Evolutionary conservation across 345 rosid species (phyloP).

Genomic region (Gossypium bickii): DNA sequence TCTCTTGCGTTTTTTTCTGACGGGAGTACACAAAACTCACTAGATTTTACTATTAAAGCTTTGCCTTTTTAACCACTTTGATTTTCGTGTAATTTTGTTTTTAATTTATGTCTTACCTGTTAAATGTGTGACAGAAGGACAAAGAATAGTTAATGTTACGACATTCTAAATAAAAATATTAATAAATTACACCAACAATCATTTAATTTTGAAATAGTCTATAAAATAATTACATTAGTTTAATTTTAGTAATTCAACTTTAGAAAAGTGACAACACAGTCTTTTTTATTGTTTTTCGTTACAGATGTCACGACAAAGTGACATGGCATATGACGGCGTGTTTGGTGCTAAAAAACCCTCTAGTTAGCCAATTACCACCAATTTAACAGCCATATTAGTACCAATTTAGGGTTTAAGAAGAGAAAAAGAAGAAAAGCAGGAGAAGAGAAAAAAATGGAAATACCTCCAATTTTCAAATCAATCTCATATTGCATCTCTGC

Average conservation of each 20-base stretch:
- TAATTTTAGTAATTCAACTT: accelerated
- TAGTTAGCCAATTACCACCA: too few relatives aligned
- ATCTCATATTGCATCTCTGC: too few relatives aligned
- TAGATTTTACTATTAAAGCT: background rate
- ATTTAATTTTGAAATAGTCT: accelerated
- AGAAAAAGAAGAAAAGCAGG: too few relatives aligned
- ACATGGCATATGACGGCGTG: too few relatives aligned
- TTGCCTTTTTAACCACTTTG: background rate
- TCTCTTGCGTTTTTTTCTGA: constrained; percentile 12
- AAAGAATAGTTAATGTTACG: too few relatives aligned
- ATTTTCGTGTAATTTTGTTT: background rate
- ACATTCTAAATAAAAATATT: too few relatives aligned
- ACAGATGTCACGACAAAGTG: accelerated
- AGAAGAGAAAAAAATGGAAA: too few relatives aligned
- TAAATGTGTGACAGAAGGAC: constrained; percentile 12
- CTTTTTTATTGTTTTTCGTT: accelerated
- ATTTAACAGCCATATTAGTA: accelerated
- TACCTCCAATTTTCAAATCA: too few relatives aligned
- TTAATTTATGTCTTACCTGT: background rate
- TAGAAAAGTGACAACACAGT: accelerated
- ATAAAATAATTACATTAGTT: too few relatives aligned
- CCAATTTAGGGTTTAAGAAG: too few relatives aligned
- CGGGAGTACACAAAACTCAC: background rate
- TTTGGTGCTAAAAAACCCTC: background rate
- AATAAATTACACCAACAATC: accelerated